Base-by-base conservation (phyloP, 2,329 filamentous ascomycete species). In the Clonostachys chloroleuca region DNA sequence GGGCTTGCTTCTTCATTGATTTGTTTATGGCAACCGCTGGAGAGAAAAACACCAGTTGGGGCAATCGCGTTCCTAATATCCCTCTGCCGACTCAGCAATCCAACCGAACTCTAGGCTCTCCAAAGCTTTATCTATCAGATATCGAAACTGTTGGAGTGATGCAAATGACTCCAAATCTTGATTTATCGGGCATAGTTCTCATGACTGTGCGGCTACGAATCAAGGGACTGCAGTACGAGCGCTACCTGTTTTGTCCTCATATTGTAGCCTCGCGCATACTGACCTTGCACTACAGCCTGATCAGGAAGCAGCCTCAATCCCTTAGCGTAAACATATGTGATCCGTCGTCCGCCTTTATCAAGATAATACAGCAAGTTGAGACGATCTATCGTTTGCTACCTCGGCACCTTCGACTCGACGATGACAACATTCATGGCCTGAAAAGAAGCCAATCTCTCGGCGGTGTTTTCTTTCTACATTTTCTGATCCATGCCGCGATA, bases 1-100 rank as follows among this genome's bases (percentile, higher is more conserved):
- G 56, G 56, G 52, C 55, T 6, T 56, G 52, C 43, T 58, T 53
- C n/a, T 49, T 54, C 34, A 44, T 57, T 12, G 56, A 58, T 34
- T 42, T 49, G 8, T 49, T 56, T 17, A 46, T 52, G 5, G 52
- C 52, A 9, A 54, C 51, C 20, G 55, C 54, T 10, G 50, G 54
- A 5, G 50, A 52, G 17, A 53, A 54, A 42, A 55, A 58, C 24
- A 45, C 52, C 39, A 55, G 51, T 44, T 58, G 55, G 56, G 49
- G 48, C 34, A 51, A 52, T 12, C 46, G 55, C 35, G 42, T 49
- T 13, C 56, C 56, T 5, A 35, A 47, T 6, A 54, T 58, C 18
- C 56, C 56, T 9, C 42, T 58, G 16, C 54, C 56, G 4, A 30
- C 24, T 30, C 24, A 30, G 24, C 24, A 30, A 30, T 30, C 24